Conservation (phyloP, 2,329 filamentous ascomycete species). For the Pestalotiopsis sp. region DNA sequence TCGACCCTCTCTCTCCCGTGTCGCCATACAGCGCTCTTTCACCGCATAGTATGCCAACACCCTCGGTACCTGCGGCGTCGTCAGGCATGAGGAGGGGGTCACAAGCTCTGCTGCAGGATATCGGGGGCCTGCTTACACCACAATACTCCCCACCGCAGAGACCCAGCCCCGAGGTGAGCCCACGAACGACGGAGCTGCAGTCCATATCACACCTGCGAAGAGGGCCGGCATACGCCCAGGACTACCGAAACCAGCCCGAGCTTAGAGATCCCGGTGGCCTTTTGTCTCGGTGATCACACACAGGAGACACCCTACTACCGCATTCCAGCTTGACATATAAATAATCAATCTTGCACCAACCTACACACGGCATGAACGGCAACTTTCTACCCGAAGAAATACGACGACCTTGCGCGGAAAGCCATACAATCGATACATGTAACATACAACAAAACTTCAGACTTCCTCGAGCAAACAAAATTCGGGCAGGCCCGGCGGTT, state of each 20-base stretch:
- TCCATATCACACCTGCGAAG: constrained; percentile 43
- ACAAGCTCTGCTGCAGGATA: constrained; percentile 57
- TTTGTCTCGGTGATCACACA: constrained; percentile 18
- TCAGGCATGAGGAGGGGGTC: constrained; percentile 54
- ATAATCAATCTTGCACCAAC: not conserved
- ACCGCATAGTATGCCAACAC: constrained; percentile 37
- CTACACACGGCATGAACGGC: not conserved
- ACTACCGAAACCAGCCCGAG: constrained; percentile 30
- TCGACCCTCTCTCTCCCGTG: constrained; percentile 32
- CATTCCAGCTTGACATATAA: not conserved
- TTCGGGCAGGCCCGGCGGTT: constrained; percentile 1
- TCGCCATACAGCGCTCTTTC: constrained; percentile 17
- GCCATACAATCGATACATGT: constrained; percentile 6
- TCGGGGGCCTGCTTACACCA: constrained; percentile 54
- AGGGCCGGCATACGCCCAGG: constrained; percentile 32
- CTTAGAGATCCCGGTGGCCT: constrained; percentile 42
- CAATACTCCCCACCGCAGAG: constrained; percentile 32
- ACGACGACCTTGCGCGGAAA: constrained; percentile 17
- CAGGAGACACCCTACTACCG: not conserved
- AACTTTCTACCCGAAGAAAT: constrained; percentile 9
- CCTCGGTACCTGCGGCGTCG: constrained; percentile 44
- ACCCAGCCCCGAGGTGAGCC: constrained; percentile 25
- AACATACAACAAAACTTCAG: not conserved
- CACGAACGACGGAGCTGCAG: constrained; percentile 43
- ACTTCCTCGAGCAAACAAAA: constrained; percentile 1